phyloP scores from a whole-genome alignment of 208 protist genomes.

The Wallacemonas collosoma region DNA sequence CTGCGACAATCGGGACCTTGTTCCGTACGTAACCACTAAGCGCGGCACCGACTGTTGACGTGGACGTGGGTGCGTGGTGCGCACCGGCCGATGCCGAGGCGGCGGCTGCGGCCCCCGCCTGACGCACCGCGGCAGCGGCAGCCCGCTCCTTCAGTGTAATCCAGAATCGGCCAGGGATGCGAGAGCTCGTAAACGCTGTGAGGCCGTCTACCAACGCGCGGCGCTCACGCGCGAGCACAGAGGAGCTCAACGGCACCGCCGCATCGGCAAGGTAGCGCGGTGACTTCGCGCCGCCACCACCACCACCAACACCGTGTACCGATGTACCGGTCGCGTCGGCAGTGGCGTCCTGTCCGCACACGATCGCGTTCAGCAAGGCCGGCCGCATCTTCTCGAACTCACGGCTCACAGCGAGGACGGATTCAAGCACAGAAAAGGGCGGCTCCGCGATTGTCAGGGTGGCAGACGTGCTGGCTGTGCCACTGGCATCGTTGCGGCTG shows the following conservation, averaged over 20 bases:
- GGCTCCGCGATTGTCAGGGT: constrained; percentile 14
- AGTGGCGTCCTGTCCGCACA: neutral
- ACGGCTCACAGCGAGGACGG: constrained; percentile 70
- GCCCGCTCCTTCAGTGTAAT: constrained; percentile 39
- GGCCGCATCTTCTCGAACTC: constrained; percentile 72
- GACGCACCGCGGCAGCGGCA: neutral
- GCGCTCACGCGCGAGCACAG: constrained; percentile 33
- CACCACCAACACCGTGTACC: neutral
- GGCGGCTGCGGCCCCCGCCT: neutral
- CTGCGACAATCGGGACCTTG: constrained; percentile 2
- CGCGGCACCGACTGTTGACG: neutral
- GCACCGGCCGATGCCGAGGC: neutral
- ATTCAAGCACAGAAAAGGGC: constrained; percentile 69
- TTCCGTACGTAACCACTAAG: constrained; percentile 16
- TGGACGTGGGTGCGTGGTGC: no score
- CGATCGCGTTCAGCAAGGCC: neutral
- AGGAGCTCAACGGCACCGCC: constrained; percentile 9
- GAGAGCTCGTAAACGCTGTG: constrained; percentile 54
- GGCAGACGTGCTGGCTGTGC: neutral
- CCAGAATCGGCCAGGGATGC: constrained; percentile 77
- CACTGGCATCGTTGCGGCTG: neutral
- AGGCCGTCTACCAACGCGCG: constrained; percentile 47
- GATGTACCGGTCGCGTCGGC: no score
- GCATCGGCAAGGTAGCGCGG: neutral
- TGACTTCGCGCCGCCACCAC: neutral